These are phyloP conservation scores for Ogataea nonfermentans DNA, from an alignment of 805 yeast genomes.

Conservation along the genomic window DNA sequence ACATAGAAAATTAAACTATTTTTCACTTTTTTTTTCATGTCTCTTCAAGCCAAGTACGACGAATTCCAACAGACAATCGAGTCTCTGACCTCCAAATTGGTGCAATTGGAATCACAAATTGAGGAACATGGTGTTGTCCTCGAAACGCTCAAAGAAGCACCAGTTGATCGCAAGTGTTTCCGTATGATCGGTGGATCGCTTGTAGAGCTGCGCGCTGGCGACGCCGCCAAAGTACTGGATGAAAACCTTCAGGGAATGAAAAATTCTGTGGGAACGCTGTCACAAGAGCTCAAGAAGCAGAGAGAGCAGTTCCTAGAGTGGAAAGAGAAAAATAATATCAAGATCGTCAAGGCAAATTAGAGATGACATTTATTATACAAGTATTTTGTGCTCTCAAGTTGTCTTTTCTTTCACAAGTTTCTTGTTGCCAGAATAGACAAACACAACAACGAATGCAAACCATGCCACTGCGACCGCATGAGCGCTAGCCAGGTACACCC, in stretches of 20 bases:
- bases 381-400: constrained; percentile 12
- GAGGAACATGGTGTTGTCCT: constrained; percentile 52
- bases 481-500: constrained; percentile 83
- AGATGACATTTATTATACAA: constrained; percentile 5
- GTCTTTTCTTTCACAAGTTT: constrained; percentile 25
- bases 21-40: constrained; percentile 2
- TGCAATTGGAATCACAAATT: constrained; percentile 48
- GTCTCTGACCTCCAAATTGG: constrained; percentile 44
- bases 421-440: constrained; percentile 39
- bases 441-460: constrained; percentile 71
- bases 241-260: constrained; percentile 52
- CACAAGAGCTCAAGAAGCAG: constrained; percentile 38
- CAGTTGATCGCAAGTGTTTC: constrained; percentile 70
- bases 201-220: constrained; percentile 78
- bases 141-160: constrained; percentile 51
- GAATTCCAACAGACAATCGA: constrained; percentile 49
- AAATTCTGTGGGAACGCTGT: constrained; percentile 38
- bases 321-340: constrained; percentile 50
- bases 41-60: constrained; percentile 49
- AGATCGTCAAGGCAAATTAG: constrained; percentile 38
- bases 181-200: constrained; percentile 94
- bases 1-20: constrained; percentile 6
- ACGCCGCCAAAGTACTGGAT: constrained; percentile 62
- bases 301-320: constrained; percentile 45
- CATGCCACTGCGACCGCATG: constrained; percentile 69